Evolutionary conservation across 2,329 filamentous ascomycete genomes (phyloP), one percentile per base, ranked within the genome.

Genomic region (Diaporthe nobilis): DNA sequence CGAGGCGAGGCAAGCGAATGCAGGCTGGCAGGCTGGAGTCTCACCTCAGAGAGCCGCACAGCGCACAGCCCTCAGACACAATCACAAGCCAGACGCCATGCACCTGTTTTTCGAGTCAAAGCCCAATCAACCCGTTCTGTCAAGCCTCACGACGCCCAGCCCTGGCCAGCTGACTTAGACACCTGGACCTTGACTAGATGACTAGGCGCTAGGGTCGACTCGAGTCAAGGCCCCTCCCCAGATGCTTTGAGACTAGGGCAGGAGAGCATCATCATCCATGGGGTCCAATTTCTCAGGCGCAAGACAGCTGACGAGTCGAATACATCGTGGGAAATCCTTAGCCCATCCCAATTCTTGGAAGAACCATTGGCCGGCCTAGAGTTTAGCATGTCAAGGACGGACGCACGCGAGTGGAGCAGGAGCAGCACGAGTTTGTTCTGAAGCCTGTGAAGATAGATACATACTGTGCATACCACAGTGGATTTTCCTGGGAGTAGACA

Each of bases 51-150:
- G 57, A 55, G 47, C 37, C 55, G 49, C 51, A 58, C 55, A 44
- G 42, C 17, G 39, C 60, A 65, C 60, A 65, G 60, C 60, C 60
- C 60, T 25, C 25, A 47, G 28, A 34, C 58, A 63, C 34, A 55
- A 73, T 73, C 71, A 73, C 71, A 73, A 73, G 71, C 71, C 47
- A 65, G 71, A 65, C 71, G 71, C 68, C 68, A 55, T 70, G 65
- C 49, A 55, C 12, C 20, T 28, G 9, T 70, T 55, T 53, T 39
- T 70, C 34, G 65, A 42, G 65, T 70, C 65, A 70, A 70, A 70
- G 65, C 65, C 65, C 65, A 70, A 70, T 55, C 65, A 42, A 15
- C 13, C 65, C 49, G 9, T 70, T 55, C 65, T 55, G 49, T 70
- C 65, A 55, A 70, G 65, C 65, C 65, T 53, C 65, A 70, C 13